Base-by-base conservation (phyloP, 2,329 filamentous ascomycete genomes). In the Aspergillus fructus region DNA sequence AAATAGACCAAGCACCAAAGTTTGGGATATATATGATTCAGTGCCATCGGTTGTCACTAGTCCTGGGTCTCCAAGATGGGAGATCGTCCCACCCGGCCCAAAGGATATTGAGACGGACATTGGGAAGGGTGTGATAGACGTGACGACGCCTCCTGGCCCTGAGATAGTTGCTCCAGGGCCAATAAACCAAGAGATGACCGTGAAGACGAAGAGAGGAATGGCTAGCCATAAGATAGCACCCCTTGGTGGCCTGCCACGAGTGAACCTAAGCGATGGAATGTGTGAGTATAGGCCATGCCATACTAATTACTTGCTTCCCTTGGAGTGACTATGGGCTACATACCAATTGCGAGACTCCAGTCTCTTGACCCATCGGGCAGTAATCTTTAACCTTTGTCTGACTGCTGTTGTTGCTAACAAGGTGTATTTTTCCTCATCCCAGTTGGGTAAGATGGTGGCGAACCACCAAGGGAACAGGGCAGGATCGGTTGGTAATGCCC, bases 391-490 rank as follows among this genome's bases (percentile, higher is more conserved):
- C 56, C 93, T 81, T 67, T 92, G 86, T 59, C 93, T 81, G 4
- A 96, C 91, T 63, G 89, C 93, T 3, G 81, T 87, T 5, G 88
- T 89, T 12, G 81, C 80, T 13, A 97, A 76, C 19, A 97, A 76
- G 12, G 83, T 80, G 64, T 96, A 96, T 70, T 93, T 96, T 66
- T 94, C 89, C 27, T 85, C 78, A 24, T 94, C 89, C 13, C 84
- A 82, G 39, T 94, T 86, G 0, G 91, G 91, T 12, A 96, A 74
- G 19, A 94, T 86, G 67, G 86, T 90, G 9, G 89, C 92, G 64
- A 96, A 89, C 93, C 93, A 97, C 82, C 92, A 96, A 0, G 92
- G 90, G 64, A 96, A 94, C 1, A 85, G 72, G 3, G 87, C 87
- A 1, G 91, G 87, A 66, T 96, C 90, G 15, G 84, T 79, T 0